These are phyloP conservation scores for Thelonectria rubi DNA, from an alignment of 2,329 filamentous ascomycete genomes.

Conservation along the genomic window DNA sequence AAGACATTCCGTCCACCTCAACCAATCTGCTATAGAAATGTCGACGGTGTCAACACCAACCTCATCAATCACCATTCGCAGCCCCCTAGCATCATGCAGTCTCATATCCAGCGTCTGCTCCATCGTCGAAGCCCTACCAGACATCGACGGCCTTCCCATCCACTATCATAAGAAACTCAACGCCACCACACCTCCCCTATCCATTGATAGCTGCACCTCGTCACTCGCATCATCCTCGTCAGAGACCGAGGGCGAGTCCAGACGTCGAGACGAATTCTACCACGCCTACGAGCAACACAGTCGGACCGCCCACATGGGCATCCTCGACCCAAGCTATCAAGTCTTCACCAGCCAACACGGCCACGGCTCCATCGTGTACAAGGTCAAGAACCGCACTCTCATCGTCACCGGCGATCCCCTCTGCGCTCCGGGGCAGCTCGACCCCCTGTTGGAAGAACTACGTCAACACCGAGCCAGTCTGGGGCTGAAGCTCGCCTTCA, in stretches of 20 bases:
- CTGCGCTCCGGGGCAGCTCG: conserved; percentile 21
- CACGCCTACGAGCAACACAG: conserved; percentile 28
- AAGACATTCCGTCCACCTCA: neutral
- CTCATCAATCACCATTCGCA: conserved; percentile 11
- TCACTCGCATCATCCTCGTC: neutral
- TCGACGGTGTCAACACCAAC: conserved; percentile 11
- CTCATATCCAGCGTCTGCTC: conserved; percentile 17
- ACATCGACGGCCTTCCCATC: conserved; percentile 13
- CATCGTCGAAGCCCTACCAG: conserved; percentile 6
- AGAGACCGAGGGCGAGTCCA: neutral
- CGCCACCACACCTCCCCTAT: conserved; percentile 2
- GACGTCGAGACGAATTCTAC: neutral
- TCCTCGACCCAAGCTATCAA: conserved; percentile 35
- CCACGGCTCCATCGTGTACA: conserved; percentile 33
- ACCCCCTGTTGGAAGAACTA: conserved; percentile 28
- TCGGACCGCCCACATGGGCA: conserved; percentile 36
- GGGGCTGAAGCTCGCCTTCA: conserved; percentile 30
- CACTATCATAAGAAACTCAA: neutral
- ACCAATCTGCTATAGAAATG: neutral
- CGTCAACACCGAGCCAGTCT: conserved; percentile 18
- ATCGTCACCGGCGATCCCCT: conserved; percentile 35
- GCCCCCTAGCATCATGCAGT: neutral
- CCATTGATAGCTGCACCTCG: neutral
- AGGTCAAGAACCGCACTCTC: conserved; percentile 25
- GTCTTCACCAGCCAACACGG: conserved; percentile 31